Conservation (phyloP, 1,139 yeast species). For the Maudiozyma humilis region DNA sequence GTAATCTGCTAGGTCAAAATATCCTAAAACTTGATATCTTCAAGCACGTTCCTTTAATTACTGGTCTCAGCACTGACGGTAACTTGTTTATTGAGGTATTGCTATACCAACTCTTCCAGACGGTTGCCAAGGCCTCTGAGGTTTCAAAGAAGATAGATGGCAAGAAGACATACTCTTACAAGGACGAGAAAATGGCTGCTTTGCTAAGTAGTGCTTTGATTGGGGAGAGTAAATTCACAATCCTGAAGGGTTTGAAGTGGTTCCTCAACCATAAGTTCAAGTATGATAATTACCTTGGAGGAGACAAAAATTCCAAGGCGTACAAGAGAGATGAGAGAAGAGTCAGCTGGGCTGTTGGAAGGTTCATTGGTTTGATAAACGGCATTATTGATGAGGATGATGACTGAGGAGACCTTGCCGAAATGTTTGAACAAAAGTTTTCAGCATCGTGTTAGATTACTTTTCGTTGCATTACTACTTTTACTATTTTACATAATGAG, state of each 20-base stretch:
- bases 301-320: conserved; percentile 27
- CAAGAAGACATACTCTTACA: conserved; percentile 39
- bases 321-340: conserved; percentile 49
- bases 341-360: conserved; percentile 51
- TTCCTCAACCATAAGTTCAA: conserved; percentile 51
- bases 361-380: conserved; percentile 9
- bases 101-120: conserved; percentile 58
- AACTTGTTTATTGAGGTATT: conserved; percentile 65
- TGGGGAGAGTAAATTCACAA: conserved; percentile 48
- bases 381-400: neutral
- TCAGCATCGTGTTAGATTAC: too few species aligned
- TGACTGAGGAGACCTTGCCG: too few species aligned
- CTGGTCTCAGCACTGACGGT: conserved; percentile 62
- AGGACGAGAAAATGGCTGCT: conserved; percentile 47
- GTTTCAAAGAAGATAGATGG: conserved; percentile 38
- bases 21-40: conserved; percentile 64
- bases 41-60: conserved; percentile 65
- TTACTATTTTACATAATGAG: neutral
- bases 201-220: conserved; percentile 46
- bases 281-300: conserved; percentile 44
- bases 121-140: conserved; percentile 58
- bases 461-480: neutral
- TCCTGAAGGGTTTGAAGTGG: conserved; percentile 63
- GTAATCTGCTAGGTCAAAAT: conserved; percentile 64
- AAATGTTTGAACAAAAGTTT: too few species aligned